Evolutionary conservation across 129 eudicot species (phyloP).

Genomic region (Artemisia annua): DNA sequence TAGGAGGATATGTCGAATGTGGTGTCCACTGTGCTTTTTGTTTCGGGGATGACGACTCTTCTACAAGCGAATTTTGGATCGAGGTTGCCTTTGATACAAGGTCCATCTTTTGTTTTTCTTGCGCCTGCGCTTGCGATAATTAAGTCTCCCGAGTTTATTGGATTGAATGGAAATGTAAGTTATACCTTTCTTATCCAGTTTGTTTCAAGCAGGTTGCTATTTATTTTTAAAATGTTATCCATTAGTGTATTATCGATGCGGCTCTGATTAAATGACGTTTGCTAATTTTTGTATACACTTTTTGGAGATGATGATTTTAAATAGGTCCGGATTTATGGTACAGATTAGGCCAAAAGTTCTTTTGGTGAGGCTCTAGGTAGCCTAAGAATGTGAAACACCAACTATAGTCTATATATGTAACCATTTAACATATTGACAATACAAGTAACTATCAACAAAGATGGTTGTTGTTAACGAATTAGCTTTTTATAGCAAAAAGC

Average conservation of each 20-base stretch:
- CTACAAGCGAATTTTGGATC: slow-evolving; percentile 84
- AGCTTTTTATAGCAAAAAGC: slow-evolving; percentile 2
- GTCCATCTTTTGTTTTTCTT: slow-evolving; percentile 91
- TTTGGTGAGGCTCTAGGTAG: slow-evolving; percentile 23
- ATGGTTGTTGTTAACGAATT: not conserved
- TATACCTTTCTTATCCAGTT: not conserved
- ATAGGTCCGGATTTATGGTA: not conserved
- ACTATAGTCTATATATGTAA: not conserved
- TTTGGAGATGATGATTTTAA: not conserved
- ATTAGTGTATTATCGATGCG: not conserved
- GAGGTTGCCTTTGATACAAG: slow-evolving; percentile 89
- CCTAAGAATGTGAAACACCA: not conserved
- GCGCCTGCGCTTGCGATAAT: slow-evolving; percentile 96
- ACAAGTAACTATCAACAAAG: not conserved
- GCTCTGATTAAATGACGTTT: not conserved
- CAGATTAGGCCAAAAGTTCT: slow-evolving; percentile 9
- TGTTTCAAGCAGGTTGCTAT: slow-evolving; percentile 2
- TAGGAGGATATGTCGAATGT: slow-evolving; percentile 90
- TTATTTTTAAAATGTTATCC: not conserved
- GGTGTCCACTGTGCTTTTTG: slow-evolving; percentile 85
- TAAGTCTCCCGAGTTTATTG: slow-evolving; percentile 84
- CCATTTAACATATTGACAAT: too few relatives aligned
- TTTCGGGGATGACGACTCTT: slow-evolving; percentile 90
- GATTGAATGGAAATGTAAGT: slow-evolving; percentile 81
- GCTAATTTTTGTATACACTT: not conserved